Conservation (phyloP, 2,329 filamentous ascomycete genomes). For the Trichoderma sp. region DNA sequence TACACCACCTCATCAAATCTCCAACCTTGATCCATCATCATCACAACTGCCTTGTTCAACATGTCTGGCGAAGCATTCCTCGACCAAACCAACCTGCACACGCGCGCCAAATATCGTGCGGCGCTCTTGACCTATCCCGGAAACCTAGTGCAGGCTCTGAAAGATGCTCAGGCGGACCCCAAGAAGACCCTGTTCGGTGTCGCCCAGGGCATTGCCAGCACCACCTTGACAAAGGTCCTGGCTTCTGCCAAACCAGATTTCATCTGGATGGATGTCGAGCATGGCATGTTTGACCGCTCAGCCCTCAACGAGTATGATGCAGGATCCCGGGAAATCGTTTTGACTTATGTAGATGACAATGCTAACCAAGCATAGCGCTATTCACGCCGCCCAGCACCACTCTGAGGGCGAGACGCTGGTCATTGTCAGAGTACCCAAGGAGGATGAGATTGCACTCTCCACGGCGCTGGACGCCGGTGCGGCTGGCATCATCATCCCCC, state of each 20-base stretch:
- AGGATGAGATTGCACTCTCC: conserved; percentile 15
- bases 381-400: conserved; percentile 19
- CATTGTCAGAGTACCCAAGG: conserved; percentile 10
- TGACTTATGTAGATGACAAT: too few species aligned
- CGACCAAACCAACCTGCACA: conserved; percentile 4
- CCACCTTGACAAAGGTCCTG: conserved; percentile 11
- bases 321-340: too few species aligned
- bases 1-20: not conserved
- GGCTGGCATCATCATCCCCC: conserved; percentile 20
- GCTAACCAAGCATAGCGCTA: conserved; percentile 8
- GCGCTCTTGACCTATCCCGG: conserved; percentile 20
- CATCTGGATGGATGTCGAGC: conserved; percentile 25
- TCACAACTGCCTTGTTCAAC: not conserved
- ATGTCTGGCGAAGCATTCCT: conserved; percentile 19
- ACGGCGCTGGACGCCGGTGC: conserved; percentile 23
- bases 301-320: conserved; percentile 13
- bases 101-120: conserved; percentile 1
- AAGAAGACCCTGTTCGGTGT: conserved; percentile 18
- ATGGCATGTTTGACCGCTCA: conserved; percentile 22
- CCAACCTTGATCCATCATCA: not conserved
- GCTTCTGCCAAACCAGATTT: conserved; percentile 19
- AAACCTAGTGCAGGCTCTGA: conserved; percentile 12
- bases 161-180: conserved; percentile 10
- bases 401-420: conserved; percentile 18
- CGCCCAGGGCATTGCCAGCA: conserved; percentile 13